Conservation (phyloP, 2,329 filamentous ascomycete genomes). For the Alternaria gansuensis region DNA sequence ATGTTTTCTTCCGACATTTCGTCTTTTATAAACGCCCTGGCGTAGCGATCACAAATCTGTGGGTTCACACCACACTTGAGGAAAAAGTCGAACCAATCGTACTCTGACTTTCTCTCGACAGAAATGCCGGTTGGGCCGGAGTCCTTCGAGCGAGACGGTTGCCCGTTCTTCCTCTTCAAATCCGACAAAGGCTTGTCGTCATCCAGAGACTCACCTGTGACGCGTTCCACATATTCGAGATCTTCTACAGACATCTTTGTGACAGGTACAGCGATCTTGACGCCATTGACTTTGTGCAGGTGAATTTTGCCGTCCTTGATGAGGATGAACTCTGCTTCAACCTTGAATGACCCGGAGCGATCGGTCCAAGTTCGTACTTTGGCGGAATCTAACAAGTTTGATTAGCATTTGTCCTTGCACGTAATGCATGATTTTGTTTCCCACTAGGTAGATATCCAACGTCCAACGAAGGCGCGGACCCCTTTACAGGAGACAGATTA, state of each 20-base stretch:
- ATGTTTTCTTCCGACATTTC: slow-evolving; percentile 96
- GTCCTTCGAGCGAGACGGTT: slow-evolving; percentile 59
- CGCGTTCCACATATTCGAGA: slow-evolving; percentile 89
- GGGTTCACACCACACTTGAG: slow-evolving; percentile 89
- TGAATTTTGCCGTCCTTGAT: slow-evolving; percentile 97
- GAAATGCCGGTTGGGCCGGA: slow-evolving; percentile 66
- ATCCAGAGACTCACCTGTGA: slow-evolving; percentile 85
- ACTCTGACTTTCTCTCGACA: slow-evolving; percentile 75
- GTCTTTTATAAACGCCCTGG: slow-evolving; percentile 86
- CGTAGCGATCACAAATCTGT: slow-evolving; percentile 92
- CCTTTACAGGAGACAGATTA: background rate
- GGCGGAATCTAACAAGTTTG: slow-evolving; percentile 64
- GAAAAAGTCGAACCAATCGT: slow-evolving; percentile 99
- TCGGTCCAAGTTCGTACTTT: slow-evolving; percentile 96
- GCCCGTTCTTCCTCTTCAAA: slow-evolving; percentile 66
- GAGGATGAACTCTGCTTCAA: slow-evolving; percentile 95
- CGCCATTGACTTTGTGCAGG: slow-evolving; percentile 95
- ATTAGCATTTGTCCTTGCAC: slow-evolving; percentile 19
- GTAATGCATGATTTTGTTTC: background rate
- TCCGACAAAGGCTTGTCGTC: slow-evolving; percentile 94
- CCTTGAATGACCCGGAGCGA: slow-evolving; percentile 92
- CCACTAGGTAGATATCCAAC: slow-evolving; percentile 1
- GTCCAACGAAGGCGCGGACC: background rate
- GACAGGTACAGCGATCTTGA: slow-evolving; percentile 96
- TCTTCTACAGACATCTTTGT: slow-evolving; percentile 96